Base-by-base conservation (phyloP, 2,329 filamentous ascomycete genomes). In the Arachnopeziza araneosa region DNA sequence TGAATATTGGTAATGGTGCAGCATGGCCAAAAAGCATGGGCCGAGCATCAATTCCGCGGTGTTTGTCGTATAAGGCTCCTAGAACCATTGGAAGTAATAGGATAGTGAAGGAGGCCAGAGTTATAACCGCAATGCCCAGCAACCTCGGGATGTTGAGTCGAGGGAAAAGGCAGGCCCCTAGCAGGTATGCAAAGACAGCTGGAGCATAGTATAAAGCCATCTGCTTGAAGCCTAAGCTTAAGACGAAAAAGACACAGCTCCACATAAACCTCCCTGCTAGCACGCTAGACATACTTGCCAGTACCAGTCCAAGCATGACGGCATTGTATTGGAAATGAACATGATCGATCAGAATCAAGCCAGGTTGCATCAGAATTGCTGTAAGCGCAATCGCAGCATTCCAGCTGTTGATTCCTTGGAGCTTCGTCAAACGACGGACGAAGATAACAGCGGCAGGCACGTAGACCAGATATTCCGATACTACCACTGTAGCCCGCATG, bases 161-260 rank as follows among this genome's bases (percentile, higher is more conserved):
- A 0, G 93, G 93, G 64, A 87, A 88, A n/a, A 96, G 68, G 71
- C 93, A 97, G 70, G 87, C 86, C 9, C 93, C 95, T 0, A 98
- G 79, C 1, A 99, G 85, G 71, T 93, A 99, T 32, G 91, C 89
- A 73, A 98, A 98, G 60, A 98, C 87, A 22, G 88, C 87, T 17
- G 96, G 93, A 2, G 96, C 92, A 75, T 97, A 99, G 77, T 98
- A 99, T 19, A 99, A 81, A 0, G 93, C 93, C 96, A 99, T 99
- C 75, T 99, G 95, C 79, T 99, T 99, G 80, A 98, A 99, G 6
- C 91, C 91, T n/a, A 99, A 79, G 2, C 93, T 90, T 19, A 84
- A 85, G 7, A 99, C 95, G 68, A 99, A 99, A 78, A 96, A 96
- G 61, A 96, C 84, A 63, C 91, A 92, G 24, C 90, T 85, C 92